Evolutionary conservation across 495 filamentous ascomycete species (phyloP).

Genomic region (Penicillium mononematosum): DNA sequence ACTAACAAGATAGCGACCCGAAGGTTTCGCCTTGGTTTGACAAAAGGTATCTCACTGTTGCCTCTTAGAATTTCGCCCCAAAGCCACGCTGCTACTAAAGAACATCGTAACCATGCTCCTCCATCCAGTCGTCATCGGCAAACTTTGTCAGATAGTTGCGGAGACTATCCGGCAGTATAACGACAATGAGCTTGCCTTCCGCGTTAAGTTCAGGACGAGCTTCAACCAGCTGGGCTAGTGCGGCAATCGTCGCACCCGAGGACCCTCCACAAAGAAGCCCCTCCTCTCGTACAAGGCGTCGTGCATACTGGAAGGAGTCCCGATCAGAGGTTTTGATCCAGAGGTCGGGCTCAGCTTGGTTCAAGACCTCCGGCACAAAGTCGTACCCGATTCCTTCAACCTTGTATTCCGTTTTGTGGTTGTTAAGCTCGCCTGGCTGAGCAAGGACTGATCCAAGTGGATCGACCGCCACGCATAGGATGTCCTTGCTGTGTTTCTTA

Average conservation of each 20-base stretch:
- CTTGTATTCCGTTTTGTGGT: conserved; percentile 57
- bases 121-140: conserved; percentile 85
- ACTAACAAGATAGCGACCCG: too few species aligned
- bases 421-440: conserved; percentile 2
- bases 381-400: conserved; percentile 91
- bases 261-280: conserved; percentile 80
- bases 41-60: too few species aligned
- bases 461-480: conserved; percentile 5
- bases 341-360: conserved; percentile 65
- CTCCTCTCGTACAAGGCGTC: conserved; percentile 77
- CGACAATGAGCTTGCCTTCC: conserved; percentile 61
- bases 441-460: conserved; percentile 7
- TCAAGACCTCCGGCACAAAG: conserved; percentile 80
- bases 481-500: conserved; percentile 1
- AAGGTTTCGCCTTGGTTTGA: too few species aligned
- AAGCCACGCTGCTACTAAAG: too few species aligned
- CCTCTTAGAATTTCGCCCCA: too few species aligned
- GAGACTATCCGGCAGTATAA: conserved; percentile 68
- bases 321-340: conserved; percentile 89
- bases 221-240: conserved; percentile 57
- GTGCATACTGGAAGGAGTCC: conserved; percentile 73
- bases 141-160: conserved; percentile 86
- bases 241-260: conserved; percentile 76
- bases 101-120: conserved; percentile 64
- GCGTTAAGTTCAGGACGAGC: neutral